Base-by-base conservation (phyloP, 2,329 filamentous ascomycete species). In the Microdochium trichocladiopsis region DNA sequence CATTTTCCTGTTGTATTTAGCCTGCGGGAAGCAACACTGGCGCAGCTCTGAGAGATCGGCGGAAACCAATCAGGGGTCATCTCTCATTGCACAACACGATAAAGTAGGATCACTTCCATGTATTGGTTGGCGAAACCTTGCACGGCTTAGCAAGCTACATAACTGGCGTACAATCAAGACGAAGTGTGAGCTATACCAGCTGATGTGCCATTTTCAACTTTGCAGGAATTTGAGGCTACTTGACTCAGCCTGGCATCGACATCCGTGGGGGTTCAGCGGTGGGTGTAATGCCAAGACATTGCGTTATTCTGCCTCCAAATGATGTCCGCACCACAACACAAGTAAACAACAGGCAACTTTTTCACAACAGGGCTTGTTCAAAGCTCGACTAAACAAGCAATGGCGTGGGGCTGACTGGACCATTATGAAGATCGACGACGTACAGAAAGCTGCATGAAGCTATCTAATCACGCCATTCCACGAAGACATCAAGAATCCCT, bases 231-330 rank as follows among this genome's bases (percentile, higher is more conserved):
- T 33, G 28, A 33, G 28, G 28, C 28, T 33, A 8, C 8, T 14
- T 33, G 28, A 33, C 28, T 33, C n/a, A 14, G 28, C 28, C 28
- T 33, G 11, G 28, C 31, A 24, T 25, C 28, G 47, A 18, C 24
- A 28, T 49, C 47, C 24, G 12, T n/a, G 31, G 23, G 23, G 23
- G 25, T 14, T 25, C 9, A 28, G 9, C 6, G 23, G 6, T 21
- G 24, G 14, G 25, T 31, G n/a, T 21, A 24, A 37, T 53, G 61
- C 61, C 61, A 64, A 64, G 61, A 53, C 52, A 64, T 64, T 61
- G 51, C 61, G 61, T 62, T 63, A 64, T 63, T 63, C 28, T 33
- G 28, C 28, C 28, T 33, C 28, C 28, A 33, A 33, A 33, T n/a
- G n/a, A n/a, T n/a, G n/a, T n/a, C 28, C 28, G 14, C 28, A 14